Evolutionary conservation across 2,329 filamentous ascomycete species (phyloP).

Genomic region (Beauveria sp.): DNA sequence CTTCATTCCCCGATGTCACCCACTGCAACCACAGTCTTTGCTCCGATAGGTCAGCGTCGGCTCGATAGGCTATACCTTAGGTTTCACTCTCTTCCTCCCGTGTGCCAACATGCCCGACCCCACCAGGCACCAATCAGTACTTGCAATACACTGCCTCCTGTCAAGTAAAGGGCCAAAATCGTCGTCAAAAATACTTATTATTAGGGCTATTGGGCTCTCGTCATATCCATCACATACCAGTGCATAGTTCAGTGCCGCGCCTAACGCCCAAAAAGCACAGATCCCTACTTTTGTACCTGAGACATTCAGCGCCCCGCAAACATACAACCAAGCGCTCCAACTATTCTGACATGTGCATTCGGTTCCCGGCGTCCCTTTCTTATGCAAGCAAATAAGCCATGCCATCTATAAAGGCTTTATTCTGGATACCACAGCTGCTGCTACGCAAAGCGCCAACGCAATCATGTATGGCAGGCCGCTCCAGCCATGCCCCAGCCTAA

Average conservation of each 20-base stretch:
- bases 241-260: not conserved
- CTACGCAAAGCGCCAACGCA: not conserved
- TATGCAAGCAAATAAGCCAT: not conserved
- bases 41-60: constrained; percentile 3
- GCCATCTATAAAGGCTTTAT: not conserved
- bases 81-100: not conserved
- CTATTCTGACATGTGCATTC: not conserved
- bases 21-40: not conserved
- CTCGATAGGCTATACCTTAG: not conserved
- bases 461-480: not conserved
- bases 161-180: not conserved
- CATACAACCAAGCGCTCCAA: not conserved
- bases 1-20: not conserved
- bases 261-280: not conserved
- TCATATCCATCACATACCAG: not conserved
- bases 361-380: no score
- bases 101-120: not conserved
- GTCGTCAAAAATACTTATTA: not conserved
- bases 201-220: not conserved
- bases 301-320: not conserved
- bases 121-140: not conserved
- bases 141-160: not conserved
- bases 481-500: not conserved
- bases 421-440: not conserved
- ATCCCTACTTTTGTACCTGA: not conserved